A percentile compares a stretch with the other conserved stretches of the same genome.
Conservation (phyloP, 345 rosid species). For the Dipteronia dyeriana region DNA sequence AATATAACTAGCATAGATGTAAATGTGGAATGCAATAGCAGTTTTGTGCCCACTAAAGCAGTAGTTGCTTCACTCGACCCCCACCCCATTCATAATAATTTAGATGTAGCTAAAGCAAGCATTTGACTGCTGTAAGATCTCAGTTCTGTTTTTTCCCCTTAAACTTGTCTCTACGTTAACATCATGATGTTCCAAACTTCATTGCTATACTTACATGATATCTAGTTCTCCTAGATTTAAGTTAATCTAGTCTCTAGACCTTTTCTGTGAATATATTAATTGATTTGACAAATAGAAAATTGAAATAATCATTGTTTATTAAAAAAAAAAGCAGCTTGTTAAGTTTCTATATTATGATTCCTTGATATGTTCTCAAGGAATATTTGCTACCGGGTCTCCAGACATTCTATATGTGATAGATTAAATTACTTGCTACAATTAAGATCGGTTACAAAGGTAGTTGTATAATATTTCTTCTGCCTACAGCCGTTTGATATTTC, state of each 20-base stretch:
- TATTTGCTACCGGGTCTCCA: neutral
- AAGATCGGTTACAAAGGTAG: neutral
- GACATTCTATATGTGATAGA: neutral
- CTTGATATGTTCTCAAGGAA: neutral
- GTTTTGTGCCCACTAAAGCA: neutral
- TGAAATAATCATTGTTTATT: neutral
- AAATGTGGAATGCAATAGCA: neutral
- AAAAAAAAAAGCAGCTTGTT: neutral
- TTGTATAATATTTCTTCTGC: neutral
- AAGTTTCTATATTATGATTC: constrained; percentile 2
- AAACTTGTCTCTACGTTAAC: neutral
- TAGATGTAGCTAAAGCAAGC: neutral
- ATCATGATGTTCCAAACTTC: neutral
- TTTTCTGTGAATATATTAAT: neutral
- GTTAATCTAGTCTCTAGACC: neutral
- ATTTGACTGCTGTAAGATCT: constrained; percentile 4
- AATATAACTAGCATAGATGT: neutral
- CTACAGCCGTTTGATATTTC: neutral
- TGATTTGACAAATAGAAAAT: neutral
- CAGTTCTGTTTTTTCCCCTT: neutral
- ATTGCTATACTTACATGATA: neutral
- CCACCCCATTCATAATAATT: neutral
- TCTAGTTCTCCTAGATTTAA: neutral
- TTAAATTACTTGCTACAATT: neutral
- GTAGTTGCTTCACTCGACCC: neutral